These are phyloP conservation scores for Cubamyces lactineus DNA, from an alignment of 768 basidiomycete species.

Conservation along the genomic window DNA sequence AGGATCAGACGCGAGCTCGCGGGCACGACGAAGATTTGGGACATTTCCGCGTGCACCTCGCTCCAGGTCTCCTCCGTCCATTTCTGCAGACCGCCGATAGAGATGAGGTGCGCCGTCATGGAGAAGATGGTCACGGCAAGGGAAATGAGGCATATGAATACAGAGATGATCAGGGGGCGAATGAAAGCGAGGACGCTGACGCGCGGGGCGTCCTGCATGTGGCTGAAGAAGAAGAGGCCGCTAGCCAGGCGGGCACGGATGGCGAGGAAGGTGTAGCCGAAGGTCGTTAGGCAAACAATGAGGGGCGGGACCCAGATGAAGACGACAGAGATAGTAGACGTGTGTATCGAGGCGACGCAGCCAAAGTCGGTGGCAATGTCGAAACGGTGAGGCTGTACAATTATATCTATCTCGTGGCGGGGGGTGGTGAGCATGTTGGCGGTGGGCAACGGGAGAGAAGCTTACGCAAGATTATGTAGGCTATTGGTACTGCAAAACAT, in stretches of 20 bases:
- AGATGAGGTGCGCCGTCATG: constrained; percentile 21
- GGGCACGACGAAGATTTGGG: constrained; percentile 24
- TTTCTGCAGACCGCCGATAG: constrained; percentile 24
- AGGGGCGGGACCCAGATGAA: constrained; percentile 43
- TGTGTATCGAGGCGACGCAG: constrained; percentile 36
- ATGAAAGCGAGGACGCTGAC: constrained; percentile 30
- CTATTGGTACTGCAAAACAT: constrained; percentile 32
- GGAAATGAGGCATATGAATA: constrained; percentile 24
- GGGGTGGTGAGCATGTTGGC: constrained; percentile 37
- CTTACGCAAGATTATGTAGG: constrained; percentile 40
- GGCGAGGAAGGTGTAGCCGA: constrained; percentile 44
- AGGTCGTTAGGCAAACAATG: constrained; percentile 35
- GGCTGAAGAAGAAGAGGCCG: constrained; percentile 40
- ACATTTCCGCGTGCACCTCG: constrained; percentile 27
- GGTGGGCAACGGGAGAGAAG: constrained; percentile 24
- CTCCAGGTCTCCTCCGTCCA: constrained; percentile 29
- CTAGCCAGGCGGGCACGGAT: constrained; percentile 44
- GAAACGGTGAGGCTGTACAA: constrained; percentile 44
- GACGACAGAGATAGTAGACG: constrained; percentile 46
- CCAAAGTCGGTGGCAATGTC: constrained; percentile 38
- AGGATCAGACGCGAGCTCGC: neutral
- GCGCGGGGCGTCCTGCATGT: constrained; percentile 23
- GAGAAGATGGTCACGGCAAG: constrained; percentile 24
- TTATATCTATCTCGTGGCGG: constrained; percentile 37
- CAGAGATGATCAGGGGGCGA: constrained; percentile 27